Base-by-base conservation (phyloP, 140 eudicot species). In the Bidens hawaiensis region DNA sequence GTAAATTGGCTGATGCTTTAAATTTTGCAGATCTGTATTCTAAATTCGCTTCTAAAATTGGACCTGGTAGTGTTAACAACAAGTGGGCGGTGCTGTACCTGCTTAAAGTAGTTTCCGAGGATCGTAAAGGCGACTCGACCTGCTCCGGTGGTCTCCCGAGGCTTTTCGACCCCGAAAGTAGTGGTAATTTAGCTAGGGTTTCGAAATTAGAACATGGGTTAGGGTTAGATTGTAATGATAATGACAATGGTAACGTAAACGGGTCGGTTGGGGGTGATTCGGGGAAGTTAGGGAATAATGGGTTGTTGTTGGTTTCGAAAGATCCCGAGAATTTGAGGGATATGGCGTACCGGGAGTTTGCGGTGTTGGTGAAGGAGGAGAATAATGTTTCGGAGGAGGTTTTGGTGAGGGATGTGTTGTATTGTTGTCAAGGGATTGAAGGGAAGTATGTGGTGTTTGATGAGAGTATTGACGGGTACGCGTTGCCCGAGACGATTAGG, bases 381-480 rank as follows among this genome's bases (percentile, higher is more conserved):
- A 83, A 72, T 78, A 90, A 70, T 52, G 97, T 94, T 45, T 47
- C 90, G 0, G 99, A 94, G 72, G 99, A 77, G 83, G 94, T 79
- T 67, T 67, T 94, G 50, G 99, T 94, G 56, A 83, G 95, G 64
- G 99, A 94, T 75, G 90, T 94, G 72, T 70, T 94, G 82, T 94
- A 88, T 77, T 89, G 90, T 24, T 94, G 97, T 60, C 96, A 88
- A 72, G 99, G 97, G 70, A 88, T 94, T 71, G 99, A 94, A 53
- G 99, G 99, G 8, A 88, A 68, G 77, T 88, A 72, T 75, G 84
- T 85, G 54, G 73, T 83, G 26, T 94, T 78, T 60, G 95, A 94
- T 34, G 78, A 78, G 34, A 77, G 68, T 19, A 76, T 74, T 3
- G 97, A 85, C 48, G 95, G 86, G 2, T 88, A 88, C 65, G 78